Base-by-base conservation (phyloP, 306 rosid genomes). In the Hippophae gyantsensis region DNA sequence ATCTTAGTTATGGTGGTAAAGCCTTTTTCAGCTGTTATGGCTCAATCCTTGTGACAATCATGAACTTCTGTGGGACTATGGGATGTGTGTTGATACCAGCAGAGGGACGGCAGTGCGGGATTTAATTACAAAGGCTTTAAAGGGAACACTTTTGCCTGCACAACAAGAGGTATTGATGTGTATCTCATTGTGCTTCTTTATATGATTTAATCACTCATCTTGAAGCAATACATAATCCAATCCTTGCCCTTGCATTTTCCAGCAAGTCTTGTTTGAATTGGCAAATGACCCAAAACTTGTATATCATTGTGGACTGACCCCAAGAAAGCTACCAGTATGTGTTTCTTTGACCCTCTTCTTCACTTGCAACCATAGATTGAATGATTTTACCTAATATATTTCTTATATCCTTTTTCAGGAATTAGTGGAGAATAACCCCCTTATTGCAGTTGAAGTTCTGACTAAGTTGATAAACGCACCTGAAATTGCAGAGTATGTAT, bases 91-190 rank as follows among this genome's bases (percentile, higher is more conserved):
- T 71, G 97, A 93, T 71, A 89, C 89, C 43, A 93, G 94, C 72
- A 86, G 94, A 81, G 99, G 95, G 54, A 95, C 89, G 47, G 99
- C 90, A 43, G 97, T 89, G 25, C 77, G 95, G 80, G 95, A 86
- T 72, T 81, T 86, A 64, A 86, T 93, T 72, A 78, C 84, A 8
- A 89, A 93, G 73, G 99, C 99, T 72, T 72, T 89, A 75, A 86
- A 86, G 65, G 99, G 99, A 43, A 94, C 99, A 49, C 89, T 93
- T 69, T 93, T 70, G 0, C 95, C 99, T 57, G 60, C 79, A 13
- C 97, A 93, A 54, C 99, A 89, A 70, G 94, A 93, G 99, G 99
- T 90, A 63, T 65, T 43, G 49, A 25, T 70, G 58, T 56, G 10
- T 48, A 48, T 38, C 55, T 14, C 14, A 40, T 44, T 38, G 8